Evolutionary conservation across 768 basidiomycete genomes (phyloP), one percentile per base, ranked within the genome.

Genomic region (Lyophyllum decastes): DNA sequence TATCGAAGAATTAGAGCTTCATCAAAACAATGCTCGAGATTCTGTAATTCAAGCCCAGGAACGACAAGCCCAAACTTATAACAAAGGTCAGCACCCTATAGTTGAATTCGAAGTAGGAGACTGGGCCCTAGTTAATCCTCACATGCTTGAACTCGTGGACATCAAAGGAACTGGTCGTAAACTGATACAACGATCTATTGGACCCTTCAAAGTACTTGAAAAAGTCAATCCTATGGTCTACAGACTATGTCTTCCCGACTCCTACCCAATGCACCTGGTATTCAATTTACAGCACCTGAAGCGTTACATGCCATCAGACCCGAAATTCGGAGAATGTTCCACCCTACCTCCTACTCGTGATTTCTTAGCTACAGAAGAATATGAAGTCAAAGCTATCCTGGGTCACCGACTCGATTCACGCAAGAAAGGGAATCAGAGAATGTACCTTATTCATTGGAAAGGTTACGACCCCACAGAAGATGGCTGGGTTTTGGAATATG

Each of bases 221-320:
- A 38, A 38, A 71, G 56, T 73, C 2, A 68, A 66, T 34, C 64
- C 65, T 0, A 14, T 64, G 0, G 68, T 68, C 10, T 72, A 67
- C 45, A 57, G 65, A 0, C 46, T 72, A 1, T 55, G 62, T 0
- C 61, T 72, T 0, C 63, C 67, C 1, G 62, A 64, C 49, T 57
- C 61, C 4, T 72, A 68, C 44, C 67, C 66, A 0, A 67, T 66
- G 63, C 65, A 67, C n/a, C 65, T 65, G 0, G 59, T 71, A 0
- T 55, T 73, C 24, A 48, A 48, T 22, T 7, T 48, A 5, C 19
- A 48, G 46, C 46, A 48, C n/a, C 24, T 48, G 22, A 7, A 17
- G n/a, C 17, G 22, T 5, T 48, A 48, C 22, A 25, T 7, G 10
- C 46, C 24, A 4, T 25, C 46, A 3, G 10, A 25, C 14, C 22